Evolutionary conservation across 2,329 filamentous ascomycete genomes (phyloP), one percentile per base, ranked within the genome.

Genomic region (Neurospora sp.): DNA sequence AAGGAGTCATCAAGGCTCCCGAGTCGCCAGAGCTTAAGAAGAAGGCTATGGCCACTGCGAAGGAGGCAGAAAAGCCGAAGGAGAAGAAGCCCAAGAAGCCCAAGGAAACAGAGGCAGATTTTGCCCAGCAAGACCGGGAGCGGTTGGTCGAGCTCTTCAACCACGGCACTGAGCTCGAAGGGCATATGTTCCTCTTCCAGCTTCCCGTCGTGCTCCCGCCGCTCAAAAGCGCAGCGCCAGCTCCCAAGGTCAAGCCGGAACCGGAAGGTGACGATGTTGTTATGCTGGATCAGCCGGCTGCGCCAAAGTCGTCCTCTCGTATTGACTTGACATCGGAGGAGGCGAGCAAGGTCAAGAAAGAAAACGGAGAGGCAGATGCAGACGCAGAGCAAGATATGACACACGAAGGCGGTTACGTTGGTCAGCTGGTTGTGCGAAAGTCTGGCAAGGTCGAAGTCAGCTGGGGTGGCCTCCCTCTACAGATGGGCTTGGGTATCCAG

Each of bases 151-250:
- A 72, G 38, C 72, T 80, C 52, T 76, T 81, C 43, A 76, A 74
- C 46, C 73, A 81, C 42, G 74, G 77, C 43, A 72, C 76, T 13
- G 76, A 77, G 19, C 73, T 76, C 67, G 86, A 89, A 66, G 87
- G 88, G 28, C 83, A 86, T 43, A 78, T 90, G 68, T 90, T 89
- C 72, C 81, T 90, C 67, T 90, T 90, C 79, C 88, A 90, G 74
- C 86, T 90, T 73, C 88, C 88, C 52, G 87, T 87, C 5, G 80
- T 89, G 4, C 82, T 90, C 11, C 87, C 88, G 8, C 84, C 86
- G 0, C 79, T 90, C n/a, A 71, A 80, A 77, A 72, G 76, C 72
- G 73, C 69, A 33, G 68, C 71, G 36, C 68, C 19, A 38, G 68
- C 58, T 23, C 40, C 15, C 62, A 70, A 74, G 68, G 76, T 84